Evolutionary conservation across 2,329 filamentous ascomycete genomes (phyloP), one percentile per base, ranked within the genome.

Genomic region (Sphaerulina vaccinii): DNA sequence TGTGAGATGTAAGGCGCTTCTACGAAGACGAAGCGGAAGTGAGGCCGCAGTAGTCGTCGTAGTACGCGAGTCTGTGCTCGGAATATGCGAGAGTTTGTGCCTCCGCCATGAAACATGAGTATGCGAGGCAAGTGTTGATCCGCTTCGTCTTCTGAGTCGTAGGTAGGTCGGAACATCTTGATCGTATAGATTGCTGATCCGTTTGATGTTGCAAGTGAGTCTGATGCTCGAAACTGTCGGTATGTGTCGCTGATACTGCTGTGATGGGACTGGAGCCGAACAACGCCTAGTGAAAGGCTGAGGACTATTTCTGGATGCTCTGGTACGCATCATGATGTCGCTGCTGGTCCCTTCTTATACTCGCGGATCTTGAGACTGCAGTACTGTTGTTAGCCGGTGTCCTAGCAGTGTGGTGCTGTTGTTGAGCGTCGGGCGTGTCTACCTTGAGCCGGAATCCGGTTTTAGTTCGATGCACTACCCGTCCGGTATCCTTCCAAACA

Each of bases 31-130:
- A 72, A 66, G 16, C 66, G 62, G 56, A 73, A 73, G 33, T 48
- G 66, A 62, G 10, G 58, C 54, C 15, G 40, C 21, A 73, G 66
- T 16, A 57, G 59, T 49, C 62, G 59, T 43, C 64, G 58, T 33
- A 73, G 61, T 9, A 65, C 62, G 36, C 69, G 69, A 32, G 62
- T 62, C 58, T 74, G 71, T 51, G 70, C 64, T 21, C 64, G 64
- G 59, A 71, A 73, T 61, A 68, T 73, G 40, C 36, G 50, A 49
- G 67, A 61, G 51, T 68, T 72, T 24, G 70, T 70, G 51, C 72
- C 72, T 29, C 67, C 66, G 53, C 72, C 72, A 60, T 74, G 71
- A 24, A 74, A 68, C 63, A 68, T 69, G 24, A 74, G 65, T 51
- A 73, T 57, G n/a, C 58, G 56, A n/a, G 59, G 59, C 32, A 46